phyloP scores from a whole-genome alignment of 2,329 filamentous ascomycete species.

The Fusarium coffeatum region DNA sequence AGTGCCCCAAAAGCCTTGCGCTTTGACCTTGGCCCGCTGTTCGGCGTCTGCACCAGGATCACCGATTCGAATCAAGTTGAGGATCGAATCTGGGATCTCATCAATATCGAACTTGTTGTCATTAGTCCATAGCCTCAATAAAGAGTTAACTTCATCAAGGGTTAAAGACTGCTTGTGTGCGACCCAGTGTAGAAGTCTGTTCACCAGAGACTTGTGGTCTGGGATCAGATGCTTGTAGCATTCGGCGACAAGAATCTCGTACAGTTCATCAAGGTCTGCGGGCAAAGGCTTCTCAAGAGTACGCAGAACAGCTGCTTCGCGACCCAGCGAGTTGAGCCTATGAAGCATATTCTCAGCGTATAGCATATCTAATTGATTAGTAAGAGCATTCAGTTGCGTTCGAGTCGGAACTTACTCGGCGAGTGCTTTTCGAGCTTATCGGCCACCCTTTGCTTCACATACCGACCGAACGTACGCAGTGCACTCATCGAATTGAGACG shows the following conservation, averaged over 20 bases:
- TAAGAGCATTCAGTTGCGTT: background rate
- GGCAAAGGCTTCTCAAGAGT: constrained; percentile 44
- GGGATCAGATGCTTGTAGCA: constrained; percentile 42
- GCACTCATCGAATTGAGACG: constrained; percentile 42
- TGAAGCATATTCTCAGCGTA: constrained; percentile 53
- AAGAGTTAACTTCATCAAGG: constrained; percentile 38
- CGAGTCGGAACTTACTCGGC: constrained; percentile 45
- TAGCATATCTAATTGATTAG: constrained; percentile 45
- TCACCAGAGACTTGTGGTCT: constrained; percentile 32
- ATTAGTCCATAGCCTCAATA: constrained; percentile 32
- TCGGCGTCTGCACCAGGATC: constrained; percentile 44
- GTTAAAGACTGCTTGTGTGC: constrained; percentile 40
- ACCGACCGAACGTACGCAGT: constrained; percentile 45
- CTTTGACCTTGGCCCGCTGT: constrained; percentile 3
- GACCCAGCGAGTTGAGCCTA: constrained; percentile 47
- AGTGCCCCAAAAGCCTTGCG: background rate
- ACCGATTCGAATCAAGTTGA: constrained; percentile 45
- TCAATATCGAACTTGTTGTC: constrained; percentile 44
- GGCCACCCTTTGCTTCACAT: constrained; percentile 47
- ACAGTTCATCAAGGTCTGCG: constrained; percentile 42
- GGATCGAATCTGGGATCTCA: constrained; percentile 43
- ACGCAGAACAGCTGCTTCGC: constrained; percentile 50
- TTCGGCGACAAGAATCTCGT: constrained; percentile 43
- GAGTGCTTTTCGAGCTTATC: constrained; percentile 47
- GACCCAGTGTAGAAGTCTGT: constrained; percentile 46